These are phyloP conservation scores for Penicillium soppii DNA, from an alignment of 495 filamentous ascomycete genomes.

Conservation along the genomic window DNA sequence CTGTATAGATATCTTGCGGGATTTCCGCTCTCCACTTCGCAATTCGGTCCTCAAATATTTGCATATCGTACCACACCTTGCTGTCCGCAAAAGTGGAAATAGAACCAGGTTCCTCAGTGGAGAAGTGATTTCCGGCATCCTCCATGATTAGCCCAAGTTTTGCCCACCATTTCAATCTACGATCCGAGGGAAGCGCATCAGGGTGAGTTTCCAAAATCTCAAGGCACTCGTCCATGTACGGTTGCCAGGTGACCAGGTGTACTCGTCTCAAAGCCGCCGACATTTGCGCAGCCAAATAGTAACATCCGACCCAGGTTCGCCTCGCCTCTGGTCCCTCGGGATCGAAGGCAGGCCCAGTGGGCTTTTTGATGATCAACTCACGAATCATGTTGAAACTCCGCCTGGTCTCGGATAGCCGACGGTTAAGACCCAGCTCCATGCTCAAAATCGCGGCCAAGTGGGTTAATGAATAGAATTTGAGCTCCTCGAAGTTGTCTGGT, in stretches of 20 bases:
- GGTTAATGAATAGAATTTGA: constrained; percentile 87
- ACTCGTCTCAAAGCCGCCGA: constrained; percentile 79
- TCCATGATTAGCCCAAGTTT: constrained; percentile 79
- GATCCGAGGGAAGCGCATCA: constrained; percentile 71
- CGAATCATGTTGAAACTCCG: constrained; percentile 31
- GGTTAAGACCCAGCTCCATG: constrained; percentile 82
- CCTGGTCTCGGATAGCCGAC: constrained; percentile 25
- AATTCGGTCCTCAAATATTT: constrained; percentile 73
- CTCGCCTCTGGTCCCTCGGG: constrained; percentile 69
- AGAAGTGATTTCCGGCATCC: constrained; percentile 72
- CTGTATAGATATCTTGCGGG: constrained; percentile 40
- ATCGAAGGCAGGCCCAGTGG: constrained; percentile 44
- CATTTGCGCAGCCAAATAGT: constrained; percentile 67
- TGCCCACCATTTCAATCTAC: constrained; percentile 69
- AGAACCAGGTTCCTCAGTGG: constrained; percentile 68
- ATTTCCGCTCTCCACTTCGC: constrained; percentile 62
- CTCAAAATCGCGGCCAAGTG: constrained; percentile 83
- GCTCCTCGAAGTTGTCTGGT: constrained; percentile 78
- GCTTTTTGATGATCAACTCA: constrained; percentile 38
- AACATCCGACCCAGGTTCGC: constrained; percentile 78
- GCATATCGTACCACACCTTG: constrained; percentile 71
- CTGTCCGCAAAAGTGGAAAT: constrained; percentile 67
- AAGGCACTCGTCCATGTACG: constrained; percentile 84
- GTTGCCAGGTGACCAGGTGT: constrained; percentile 76
- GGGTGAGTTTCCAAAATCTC: constrained; percentile 69